Percentiles rank a stretch among this genome's conserved stretches.
These are phyloP conservation scores for Salix caprea DNA, from an alignment of 345 rosid species.

Conservation along the genomic window DNA sequence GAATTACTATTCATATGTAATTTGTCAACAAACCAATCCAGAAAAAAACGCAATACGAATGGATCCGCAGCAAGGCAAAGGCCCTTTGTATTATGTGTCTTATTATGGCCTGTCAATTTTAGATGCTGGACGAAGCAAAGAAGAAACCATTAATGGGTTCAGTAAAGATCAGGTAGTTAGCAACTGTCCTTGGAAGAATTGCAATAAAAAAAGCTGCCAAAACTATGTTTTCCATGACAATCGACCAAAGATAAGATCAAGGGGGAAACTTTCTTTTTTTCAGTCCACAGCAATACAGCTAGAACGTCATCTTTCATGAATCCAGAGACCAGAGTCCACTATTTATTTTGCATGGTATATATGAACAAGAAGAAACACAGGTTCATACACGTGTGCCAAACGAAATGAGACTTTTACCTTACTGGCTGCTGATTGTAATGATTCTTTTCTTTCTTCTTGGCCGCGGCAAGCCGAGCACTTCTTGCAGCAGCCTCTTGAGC, in stretches of 20 bases:
- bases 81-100: too few species aligned
- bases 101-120: too few species aligned
- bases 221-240: conserved; percentile 22
- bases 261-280: background rate
- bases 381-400: conserved; percentile 18
- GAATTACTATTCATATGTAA: too few species aligned
- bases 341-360: conserved; percentile 24
- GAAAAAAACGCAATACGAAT: too few species aligned
- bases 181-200: conserved; percentile 13
- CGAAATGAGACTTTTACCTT: conserved; percentile 23
- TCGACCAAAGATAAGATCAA: conserved; percentile 15
- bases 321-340: conserved; percentile 4
- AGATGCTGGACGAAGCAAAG: too few species aligned
- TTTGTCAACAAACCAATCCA: too few species aligned
- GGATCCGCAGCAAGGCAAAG: too few species aligned
- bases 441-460: conserved; percentile 71
- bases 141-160: too few species aligned
- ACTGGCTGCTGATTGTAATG: conserved; percentile 77
- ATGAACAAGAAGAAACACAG: conserved; percentile 32
- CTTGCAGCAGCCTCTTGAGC: conserved; percentile 72
- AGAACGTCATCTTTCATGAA: conserved; percentile 15
- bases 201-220: conserved; percentile 27
- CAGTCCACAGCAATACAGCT: conserved; percentile 17
- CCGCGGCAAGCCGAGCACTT: conserved; percentile 67
- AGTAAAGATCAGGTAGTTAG: background rate